A percentile compares a stretch with the other conserved stretches of the same genome.
phyloP scores from a whole-genome alignment of 495 filamentous ascomycete species.

The Penicillium lagena region DNA sequence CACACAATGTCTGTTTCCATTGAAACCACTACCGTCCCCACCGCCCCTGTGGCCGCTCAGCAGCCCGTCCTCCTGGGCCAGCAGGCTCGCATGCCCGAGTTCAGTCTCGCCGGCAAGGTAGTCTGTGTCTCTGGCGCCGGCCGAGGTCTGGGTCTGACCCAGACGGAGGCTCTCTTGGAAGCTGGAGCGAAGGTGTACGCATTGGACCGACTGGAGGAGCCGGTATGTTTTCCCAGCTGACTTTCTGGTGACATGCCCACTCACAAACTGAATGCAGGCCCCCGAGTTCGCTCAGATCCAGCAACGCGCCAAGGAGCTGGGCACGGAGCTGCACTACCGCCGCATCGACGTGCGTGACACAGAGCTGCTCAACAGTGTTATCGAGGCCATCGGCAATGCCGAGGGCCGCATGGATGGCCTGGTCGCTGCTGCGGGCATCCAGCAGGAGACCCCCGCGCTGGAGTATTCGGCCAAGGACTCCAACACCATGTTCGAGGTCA shows the following conservation, averaged over 20 bases:
- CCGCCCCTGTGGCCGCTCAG: constrained; percentile 17
- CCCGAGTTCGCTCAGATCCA: constrained; percentile 57
- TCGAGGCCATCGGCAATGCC: constrained; percentile 60
- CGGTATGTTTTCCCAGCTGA: constrained; percentile 35
- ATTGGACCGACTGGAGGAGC: constrained; percentile 40
- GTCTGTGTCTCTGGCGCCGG: constrained; percentile 74
- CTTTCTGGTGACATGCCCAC: constrained; percentile 8
- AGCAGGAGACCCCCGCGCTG: constrained; percentile 62
- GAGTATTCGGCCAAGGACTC: constrained; percentile 64
- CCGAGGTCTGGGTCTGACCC: constrained; percentile 71
- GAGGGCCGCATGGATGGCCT: constrained; percentile 71
- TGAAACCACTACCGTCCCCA: constrained; percentile 25
- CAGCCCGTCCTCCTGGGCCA: constrained; percentile 25
- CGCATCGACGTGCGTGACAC: constrained; percentile 82
- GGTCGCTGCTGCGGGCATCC: constrained; percentile 70
- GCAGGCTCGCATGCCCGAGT: constrained; percentile 59
- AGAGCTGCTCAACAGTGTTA: constrained; percentile 55
- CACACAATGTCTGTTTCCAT: constrained; percentile 36
- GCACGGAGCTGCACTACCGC: constrained; percentile 68
- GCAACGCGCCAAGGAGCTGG: constrained; percentile 59
- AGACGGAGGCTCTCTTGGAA: constrained; percentile 74
- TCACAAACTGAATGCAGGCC: constrained; percentile 32
- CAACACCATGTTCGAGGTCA: constrained; percentile 65
- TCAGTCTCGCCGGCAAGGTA: constrained; percentile 70
- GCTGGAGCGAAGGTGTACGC: constrained; percentile 63